A percentile compares a stretch with the other conserved stretches of the same genome.
Evolutionary conservation across 2,329 filamentous ascomycete species (phyloP).

Genomic region (Colletotrichum brevisporum): DNA sequence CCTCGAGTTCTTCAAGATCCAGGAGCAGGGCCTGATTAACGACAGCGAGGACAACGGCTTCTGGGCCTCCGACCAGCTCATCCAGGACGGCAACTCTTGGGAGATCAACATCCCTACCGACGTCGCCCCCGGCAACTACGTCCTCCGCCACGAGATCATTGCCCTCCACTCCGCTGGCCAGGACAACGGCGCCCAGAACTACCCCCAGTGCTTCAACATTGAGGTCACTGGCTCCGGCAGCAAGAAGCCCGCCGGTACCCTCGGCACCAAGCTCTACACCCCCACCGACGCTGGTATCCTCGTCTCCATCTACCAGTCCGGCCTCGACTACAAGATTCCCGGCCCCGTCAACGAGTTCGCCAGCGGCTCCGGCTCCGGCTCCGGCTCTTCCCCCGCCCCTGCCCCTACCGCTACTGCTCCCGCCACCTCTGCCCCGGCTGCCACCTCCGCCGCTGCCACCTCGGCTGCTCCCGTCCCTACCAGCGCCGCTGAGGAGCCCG

Average conservation of each 20-base stretch:
- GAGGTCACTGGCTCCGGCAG: constrained; percentile 59
- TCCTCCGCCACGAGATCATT: constrained; percentile 70
- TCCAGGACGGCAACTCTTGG: constrained; percentile 62
- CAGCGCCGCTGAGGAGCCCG: constrained; percentile 4
- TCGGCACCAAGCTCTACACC: constrained; percentile 54
- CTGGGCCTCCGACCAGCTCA: constrained; percentile 70
- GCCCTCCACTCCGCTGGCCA: constrained; percentile 64
- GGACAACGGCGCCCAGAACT: constrained; percentile 60
- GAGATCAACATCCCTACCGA: constrained; percentile 61
- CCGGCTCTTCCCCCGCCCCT: constrained; percentile 31
- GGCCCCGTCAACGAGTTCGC: constrained; percentile 44
- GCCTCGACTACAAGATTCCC: constrained; percentile 50
- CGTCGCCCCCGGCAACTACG: constrained; percentile 66
- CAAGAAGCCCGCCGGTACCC: constrained; percentile 47
- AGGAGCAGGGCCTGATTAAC: constrained; percentile 63
- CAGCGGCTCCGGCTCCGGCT: constrained; percentile 38
- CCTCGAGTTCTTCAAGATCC: constrained; percentile 73
- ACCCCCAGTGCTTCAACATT: constrained; percentile 68
- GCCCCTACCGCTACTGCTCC: constrained; percentile 45
- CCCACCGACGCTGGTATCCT: constrained; percentile 51
- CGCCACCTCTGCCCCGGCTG: constrained; percentile 34
- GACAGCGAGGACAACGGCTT: constrained; percentile 56
- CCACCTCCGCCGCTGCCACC: constrained; percentile 27
- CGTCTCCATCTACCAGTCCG: constrained; percentile 51
- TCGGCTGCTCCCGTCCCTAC: constrained; percentile 1